Conservation (phyloP, 1,284 basidiomycete genomes). For the Marasmius fiardii region DNA sequence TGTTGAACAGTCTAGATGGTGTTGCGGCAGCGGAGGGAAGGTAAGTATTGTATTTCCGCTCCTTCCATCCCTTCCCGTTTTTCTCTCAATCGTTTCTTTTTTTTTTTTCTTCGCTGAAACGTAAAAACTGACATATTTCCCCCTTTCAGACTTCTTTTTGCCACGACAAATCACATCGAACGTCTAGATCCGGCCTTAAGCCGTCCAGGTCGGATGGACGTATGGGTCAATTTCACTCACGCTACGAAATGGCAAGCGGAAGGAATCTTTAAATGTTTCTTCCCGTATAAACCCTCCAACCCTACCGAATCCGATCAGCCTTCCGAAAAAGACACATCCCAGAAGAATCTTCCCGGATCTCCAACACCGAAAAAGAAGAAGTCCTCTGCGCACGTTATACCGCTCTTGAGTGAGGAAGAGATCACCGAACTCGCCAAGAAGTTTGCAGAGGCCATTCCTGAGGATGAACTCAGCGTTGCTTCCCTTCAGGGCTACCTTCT, state of each 20-base stretch:
- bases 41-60: constrained; percentile 36
- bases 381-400: constrained; percentile 52
- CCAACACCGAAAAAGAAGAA: constrained; percentile 54
- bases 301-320: constrained; percentile 25
- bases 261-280: constrained; percentile 89
- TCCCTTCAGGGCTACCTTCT: constrained; percentile 80
- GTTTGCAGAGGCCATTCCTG: constrained; percentile 74
- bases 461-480: constrained; percentile 82
- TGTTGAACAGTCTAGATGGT: constrained; percentile 83
- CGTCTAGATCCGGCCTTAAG: constrained; percentile 80
- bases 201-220: constrained; percentile 82
- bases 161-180: constrained; percentile 84
- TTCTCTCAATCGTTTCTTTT: constrained; percentile 14
- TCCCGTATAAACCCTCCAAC: constrained; percentile 57
- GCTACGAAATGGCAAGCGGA: constrained; percentile 86
- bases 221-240: constrained; percentile 85
- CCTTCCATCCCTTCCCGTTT: background rate
- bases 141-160: constrained; percentile 62
- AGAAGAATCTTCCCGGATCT: constrained; percentile 61
- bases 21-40: constrained; percentile 83
- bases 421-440: constrained; percentile 71
- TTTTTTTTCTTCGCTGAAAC: background rate
- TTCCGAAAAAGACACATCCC: constrained; percentile 46
- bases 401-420: constrained; percentile 68
- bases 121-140: background rate